Percentiles rank a stretch among this genome's conserved stretches.
phyloP scores from a whole-genome alignment of 139 green algal genomes.

The Haematococcus sp. region DNA sequence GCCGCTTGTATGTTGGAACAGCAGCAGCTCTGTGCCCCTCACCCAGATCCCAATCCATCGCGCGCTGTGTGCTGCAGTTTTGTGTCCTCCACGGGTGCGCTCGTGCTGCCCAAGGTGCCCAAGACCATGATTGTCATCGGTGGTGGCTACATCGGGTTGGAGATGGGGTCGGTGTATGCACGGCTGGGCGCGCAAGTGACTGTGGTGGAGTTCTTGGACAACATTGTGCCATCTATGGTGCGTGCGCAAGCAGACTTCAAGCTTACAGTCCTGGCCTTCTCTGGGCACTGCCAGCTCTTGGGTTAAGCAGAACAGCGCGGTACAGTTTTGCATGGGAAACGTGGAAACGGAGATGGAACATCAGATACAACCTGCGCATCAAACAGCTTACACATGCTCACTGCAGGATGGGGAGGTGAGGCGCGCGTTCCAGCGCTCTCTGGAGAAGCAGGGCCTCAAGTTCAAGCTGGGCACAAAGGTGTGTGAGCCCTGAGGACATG shows the following conservation, averaged over 20 bases:
- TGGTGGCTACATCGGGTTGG: slow-evolving; percentile 95
- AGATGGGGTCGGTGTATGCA: slow-evolving; percentile 95
- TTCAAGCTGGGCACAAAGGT: slow-evolving; percentile 94
- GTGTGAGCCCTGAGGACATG: not conserved
- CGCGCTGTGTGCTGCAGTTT: slow-evolving; percentile 56
- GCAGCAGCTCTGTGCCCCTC: no score
- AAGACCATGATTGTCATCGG: slow-evolving; percentile 95
- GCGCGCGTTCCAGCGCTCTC: slow-evolving; percentile 80
- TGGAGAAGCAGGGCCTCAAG: slow-evolving; percentile 97
- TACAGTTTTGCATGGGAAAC: no score
- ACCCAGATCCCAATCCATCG: not conserved
- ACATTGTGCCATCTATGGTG: slow-evolving; percentile 92
- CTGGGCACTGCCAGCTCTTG: not conserved
- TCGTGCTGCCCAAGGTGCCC: slow-evolving; percentile 85
- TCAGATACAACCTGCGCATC: no score
- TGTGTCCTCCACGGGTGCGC: slow-evolving; percentile 94
- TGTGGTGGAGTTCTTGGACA: slow-evolving; percentile 93
- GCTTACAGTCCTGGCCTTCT: not conserved
- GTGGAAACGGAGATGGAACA: no score
- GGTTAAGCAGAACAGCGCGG: not conserved
- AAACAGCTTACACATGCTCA: no score
- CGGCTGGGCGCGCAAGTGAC: slow-evolving; percentile 91
- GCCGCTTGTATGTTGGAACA: no score
- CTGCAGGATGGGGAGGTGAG: slow-evolving; percentile 83
- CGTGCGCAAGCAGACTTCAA: slow-evolving; percentile 9